These are phyloP conservation scores for Calcarisporium arbuscula DNA, from an alignment of 2,329 filamentous ascomycete species.

Conservation along the genomic window DNA sequence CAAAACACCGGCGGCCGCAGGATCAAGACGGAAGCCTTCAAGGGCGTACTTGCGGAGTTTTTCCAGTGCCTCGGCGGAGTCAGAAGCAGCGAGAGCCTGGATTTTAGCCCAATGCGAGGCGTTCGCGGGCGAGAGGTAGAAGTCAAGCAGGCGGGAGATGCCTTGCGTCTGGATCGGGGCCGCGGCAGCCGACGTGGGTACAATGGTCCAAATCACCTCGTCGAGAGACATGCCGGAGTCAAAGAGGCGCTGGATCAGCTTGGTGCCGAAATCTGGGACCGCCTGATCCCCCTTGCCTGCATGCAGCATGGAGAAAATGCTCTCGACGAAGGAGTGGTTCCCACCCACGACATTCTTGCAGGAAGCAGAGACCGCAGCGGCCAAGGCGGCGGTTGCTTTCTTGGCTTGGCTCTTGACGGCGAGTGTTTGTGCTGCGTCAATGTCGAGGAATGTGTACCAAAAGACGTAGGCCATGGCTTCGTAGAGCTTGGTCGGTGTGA, in stretches of 20 bases:
- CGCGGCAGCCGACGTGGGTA: constrained; percentile 50
- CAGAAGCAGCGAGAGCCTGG: constrained; percentile 35
- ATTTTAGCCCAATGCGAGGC: constrained; percentile 41
- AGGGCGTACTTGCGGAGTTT: constrained; percentile 40
- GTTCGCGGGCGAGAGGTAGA: constrained; percentile 40
- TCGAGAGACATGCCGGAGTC: constrained; percentile 45
- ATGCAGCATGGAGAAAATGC: too few relatives aligned
- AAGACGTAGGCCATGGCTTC: constrained; percentile 49
- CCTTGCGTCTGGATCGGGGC: constrained; percentile 51
- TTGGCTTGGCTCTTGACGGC: too few relatives aligned
- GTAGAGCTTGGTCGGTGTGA: constrained; percentile 15
- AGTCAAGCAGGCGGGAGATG: constrained; percentile 42
- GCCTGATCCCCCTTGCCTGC: too few relatives aligned
- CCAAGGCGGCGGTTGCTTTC: too few relatives aligned
- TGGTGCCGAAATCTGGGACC: too few relatives aligned
- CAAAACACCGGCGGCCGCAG: constrained; percentile 40
- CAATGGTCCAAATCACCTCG: constrained; percentile 50
- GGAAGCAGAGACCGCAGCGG: too few relatives aligned
- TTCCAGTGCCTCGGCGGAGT: constrained; percentile 37
- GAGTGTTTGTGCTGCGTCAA: constrained; percentile 40
- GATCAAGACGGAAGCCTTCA: constrained; percentile 43
- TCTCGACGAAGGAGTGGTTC: too few relatives aligned
- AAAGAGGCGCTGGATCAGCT: constrained; percentile 49
- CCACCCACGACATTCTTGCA: too few relatives aligned
- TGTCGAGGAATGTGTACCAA: constrained; percentile 45